Conservation (phyloP, 192 early-diverging fungal species). For the Entomortierella beljakovae region DNA sequence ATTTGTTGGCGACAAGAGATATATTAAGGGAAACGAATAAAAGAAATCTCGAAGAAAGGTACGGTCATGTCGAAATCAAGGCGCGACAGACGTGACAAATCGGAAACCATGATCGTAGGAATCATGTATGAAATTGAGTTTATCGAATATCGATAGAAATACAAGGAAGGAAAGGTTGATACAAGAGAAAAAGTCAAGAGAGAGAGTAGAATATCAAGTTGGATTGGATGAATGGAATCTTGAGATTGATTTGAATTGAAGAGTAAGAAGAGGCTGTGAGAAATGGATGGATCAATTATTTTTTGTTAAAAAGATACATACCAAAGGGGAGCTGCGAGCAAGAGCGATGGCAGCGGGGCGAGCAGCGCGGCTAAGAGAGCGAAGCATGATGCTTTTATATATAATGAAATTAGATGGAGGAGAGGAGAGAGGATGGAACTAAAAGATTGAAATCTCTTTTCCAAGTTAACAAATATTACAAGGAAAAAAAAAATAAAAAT, state of each 20-base stretch:
- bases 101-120: neutral
- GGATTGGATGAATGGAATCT: neutral
- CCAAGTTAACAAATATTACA: no score
- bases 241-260: neutral
- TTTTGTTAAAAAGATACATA: constrained; percentile 22
- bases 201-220: neutral
- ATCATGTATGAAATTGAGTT: neutral
- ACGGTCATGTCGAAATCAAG: neutral
- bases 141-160: neutral
- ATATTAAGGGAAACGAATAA: no score
- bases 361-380: constrained; percentile 60
- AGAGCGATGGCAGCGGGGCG: constrained; percentile 60
- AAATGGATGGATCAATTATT: neutral
- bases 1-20: no score
- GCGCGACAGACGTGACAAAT: constrained; percentile 3
- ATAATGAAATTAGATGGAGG: constrained; percentile 21
- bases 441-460: constrained; percentile 23
- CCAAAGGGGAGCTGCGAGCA: constrained; percentile 63
- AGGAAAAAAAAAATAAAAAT: neutral
- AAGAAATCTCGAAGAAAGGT: no score
- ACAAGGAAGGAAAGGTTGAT: neutral
- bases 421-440: constrained; percentile 25
- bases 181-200: neutral
- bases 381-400: constrained; percentile 39
- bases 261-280: neutral